Evolutionary conservation across 257 asterid genomes (phyloP).

Genomic region (Henckelia pumila): DNA sequence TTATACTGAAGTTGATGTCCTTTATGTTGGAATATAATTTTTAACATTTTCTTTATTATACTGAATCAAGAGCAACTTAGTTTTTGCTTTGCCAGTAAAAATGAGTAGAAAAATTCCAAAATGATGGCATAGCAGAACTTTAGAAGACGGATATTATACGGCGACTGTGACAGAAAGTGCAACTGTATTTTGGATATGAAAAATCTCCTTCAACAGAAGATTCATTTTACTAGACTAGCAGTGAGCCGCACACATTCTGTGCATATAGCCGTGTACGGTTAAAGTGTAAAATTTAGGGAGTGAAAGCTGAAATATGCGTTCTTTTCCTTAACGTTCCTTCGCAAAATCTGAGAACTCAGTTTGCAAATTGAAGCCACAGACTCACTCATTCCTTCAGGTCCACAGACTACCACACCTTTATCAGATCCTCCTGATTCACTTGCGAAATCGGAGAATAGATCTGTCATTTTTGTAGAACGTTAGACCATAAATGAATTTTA

Average conservation of each 20-base stretch:
- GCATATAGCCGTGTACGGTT: neutral
- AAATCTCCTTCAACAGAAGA: too few relatives aligned
- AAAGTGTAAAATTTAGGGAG: conserved; percentile 64
- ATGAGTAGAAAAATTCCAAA: neutral
- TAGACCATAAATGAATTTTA: conserved; percentile 13
- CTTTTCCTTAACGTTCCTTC: conserved; percentile 31
- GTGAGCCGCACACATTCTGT: neutral
- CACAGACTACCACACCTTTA: conserved; percentile 72
- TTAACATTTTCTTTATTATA: conserved; percentile 16
- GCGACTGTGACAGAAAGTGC: neutral
- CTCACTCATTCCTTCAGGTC: conserved; percentile 73
- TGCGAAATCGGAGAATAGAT: conserved; percentile 38
- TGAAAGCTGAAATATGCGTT: conserved; percentile 57
- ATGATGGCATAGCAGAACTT: neutral
- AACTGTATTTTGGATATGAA: neutral
- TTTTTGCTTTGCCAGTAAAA: neutral
- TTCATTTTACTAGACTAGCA: neutral
- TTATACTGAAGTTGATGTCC: conserved; percentile 14
- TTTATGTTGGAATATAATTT: conserved; percentile 9
- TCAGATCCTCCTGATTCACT: conserved; percentile 54
- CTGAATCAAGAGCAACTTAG: neutral
- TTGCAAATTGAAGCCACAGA: conserved; percentile 59
- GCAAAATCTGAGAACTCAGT: conserved; percentile 24
- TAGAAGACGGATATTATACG: neutral
- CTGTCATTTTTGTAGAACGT: conserved; percentile 36